Evolutionary conservation across 169 alveolate species (phyloP).

Genomic region (Plasmodium chabaudi): DNA sequence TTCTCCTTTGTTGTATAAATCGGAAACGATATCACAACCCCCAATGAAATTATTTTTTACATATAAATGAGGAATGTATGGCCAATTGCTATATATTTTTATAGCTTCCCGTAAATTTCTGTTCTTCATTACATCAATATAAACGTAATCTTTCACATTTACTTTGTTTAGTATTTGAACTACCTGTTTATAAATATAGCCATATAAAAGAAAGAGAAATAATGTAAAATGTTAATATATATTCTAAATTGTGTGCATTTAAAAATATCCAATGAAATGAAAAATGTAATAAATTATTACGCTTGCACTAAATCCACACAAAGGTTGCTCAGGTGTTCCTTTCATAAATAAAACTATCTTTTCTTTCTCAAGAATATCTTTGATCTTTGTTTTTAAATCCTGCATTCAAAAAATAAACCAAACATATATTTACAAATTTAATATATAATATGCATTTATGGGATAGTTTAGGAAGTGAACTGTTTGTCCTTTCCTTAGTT

Average conservation of each 20-base stretch:
- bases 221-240: too few relatives aligned
- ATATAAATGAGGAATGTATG: slow-evolving; percentile 90
- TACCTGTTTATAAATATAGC: slow-evolving; percentile 55
- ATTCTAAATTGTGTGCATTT: too few relatives aligned
- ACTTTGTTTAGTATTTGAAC: slow-evolving; percentile 79
- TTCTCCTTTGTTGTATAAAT: slow-evolving; percentile 91
- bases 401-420: not conserved
- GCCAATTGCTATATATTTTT: slow-evolving; percentile 89
- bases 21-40: slow-evolving; percentile 92
- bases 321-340: slow-evolving; percentile 87
- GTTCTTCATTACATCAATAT: slow-evolving; percentile 86
- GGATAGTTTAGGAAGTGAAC: not conserved
- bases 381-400: slow-evolving; percentile 52
- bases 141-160: slow-evolving; percentile 81
- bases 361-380: slow-evolving; percentile 65
- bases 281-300: slow-evolving; percentile 50
- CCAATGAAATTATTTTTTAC: slow-evolving; percentile 89
- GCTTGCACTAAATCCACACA: slow-evolving; percentile 83
- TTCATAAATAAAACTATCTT: slow-evolving; percentile 80
- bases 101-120: slow-evolving; percentile 88
- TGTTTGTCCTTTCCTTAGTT: not conserved
- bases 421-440: not conserved
- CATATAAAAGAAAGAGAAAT: not conserved
- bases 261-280: too few relatives aligned
- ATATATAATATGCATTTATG: not conserved